Evolutionary conservation across 1,284 basidiomycete species (phyloP), one percentile per base, ranked within the genome.

Genomic region (Golubevia pallescens): DNA sequence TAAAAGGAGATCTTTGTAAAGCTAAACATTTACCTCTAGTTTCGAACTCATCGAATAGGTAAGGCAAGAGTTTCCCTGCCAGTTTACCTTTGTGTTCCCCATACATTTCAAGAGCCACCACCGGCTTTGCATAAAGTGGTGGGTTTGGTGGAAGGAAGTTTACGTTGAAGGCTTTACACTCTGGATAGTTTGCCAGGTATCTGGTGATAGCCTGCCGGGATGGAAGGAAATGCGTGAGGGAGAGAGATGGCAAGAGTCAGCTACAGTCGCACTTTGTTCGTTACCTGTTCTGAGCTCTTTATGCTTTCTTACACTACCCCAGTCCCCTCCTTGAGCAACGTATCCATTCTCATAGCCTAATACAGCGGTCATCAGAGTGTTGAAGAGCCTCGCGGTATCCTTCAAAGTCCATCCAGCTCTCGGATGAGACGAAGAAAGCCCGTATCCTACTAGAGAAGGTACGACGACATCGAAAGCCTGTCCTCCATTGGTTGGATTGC

Each of bases 271-370:
- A n/a, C n/a, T n/a, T 38, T 4, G 34, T 5, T 10, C 5, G 5
- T 38, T 10, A 38, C 34, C 34, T 38, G 34, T 5, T 38, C n/a
- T n/a, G n/a, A n/a, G n/a, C n/a, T n/a, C n/a, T n/a, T n/a, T n/a
- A n/a, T n/a, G n/a, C n/a, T n/a, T n/a, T n/a, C n/a, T 28, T 28
- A 28, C 28, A 14, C 70, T 73, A 6, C 77, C 77, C 72, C 74
- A 78, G 59, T 80, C 77, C 6, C 77, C 77, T 20, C 77, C 77
- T 48, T 80, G 77, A 2, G 73, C 77, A 55, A 70, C 68, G 61
- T 74, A 80, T 28, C 28, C 28, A 23, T 67, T 69, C 10, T 60
- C 58, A 67, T 65, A 74, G 2, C 69, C 70, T 0, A 80, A 66
- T 16, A 78, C 70, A 1, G 70, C 62, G 6, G 65, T 71, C 77